These are phyloP conservation scores for Phytophthora nicotianae DNA, from an alignment of 352 stramenopile genomes.

Conservation along the genomic window DNA sequence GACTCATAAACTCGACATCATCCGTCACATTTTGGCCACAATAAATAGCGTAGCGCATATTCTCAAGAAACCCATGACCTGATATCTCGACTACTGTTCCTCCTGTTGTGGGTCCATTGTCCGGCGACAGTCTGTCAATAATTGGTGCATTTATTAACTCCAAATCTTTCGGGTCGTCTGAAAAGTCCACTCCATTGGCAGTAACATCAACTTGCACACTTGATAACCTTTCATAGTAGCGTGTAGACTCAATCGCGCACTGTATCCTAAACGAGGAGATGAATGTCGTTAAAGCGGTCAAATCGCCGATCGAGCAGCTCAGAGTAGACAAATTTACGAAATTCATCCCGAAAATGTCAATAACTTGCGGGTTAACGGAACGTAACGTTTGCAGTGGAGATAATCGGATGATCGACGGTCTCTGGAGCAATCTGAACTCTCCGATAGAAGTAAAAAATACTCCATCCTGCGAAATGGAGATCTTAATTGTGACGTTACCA, in stretches of 20 bases:
- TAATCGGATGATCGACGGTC: constrained; percentile 33
- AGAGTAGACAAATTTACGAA: constrained; percentile 35
- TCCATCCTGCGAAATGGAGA: constrained; percentile 36
- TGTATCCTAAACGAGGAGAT: constrained; percentile 36
- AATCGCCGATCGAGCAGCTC: constrained; percentile 20
- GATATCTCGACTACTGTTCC: constrained; percentile 30
- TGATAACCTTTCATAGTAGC: constrained; percentile 4
- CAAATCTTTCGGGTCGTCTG: constrained; percentile 2
- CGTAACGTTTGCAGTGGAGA: constrained; percentile 20
- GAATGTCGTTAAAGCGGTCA: constrained; percentile 14
- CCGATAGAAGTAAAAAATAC: constrained; percentile 27
- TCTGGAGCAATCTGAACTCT: constrained; percentile 12
- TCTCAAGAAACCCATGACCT: constrained; percentile 30
- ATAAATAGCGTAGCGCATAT: constrained; percentile 24
- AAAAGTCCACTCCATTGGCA: constrained; percentile 42
- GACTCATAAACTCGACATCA: constrained; percentile 20
- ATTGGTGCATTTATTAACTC: constrained; percentile 18
- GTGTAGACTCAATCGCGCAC: constrained; percentile 28
- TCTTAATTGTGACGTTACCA: not conserved
- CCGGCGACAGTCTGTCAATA: constrained; percentile 13
- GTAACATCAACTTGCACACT: constrained; percentile 30
- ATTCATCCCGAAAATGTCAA: constrained; percentile 40
- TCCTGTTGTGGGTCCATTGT: constrained; percentile 30
- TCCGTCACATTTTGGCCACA: constrained; percentile 6
- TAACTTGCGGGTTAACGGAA: constrained; percentile 14